Evolutionary conservation across 148 eudicot genomes (phyloP).

Genomic region (Amaranthus cruentus): DNA sequence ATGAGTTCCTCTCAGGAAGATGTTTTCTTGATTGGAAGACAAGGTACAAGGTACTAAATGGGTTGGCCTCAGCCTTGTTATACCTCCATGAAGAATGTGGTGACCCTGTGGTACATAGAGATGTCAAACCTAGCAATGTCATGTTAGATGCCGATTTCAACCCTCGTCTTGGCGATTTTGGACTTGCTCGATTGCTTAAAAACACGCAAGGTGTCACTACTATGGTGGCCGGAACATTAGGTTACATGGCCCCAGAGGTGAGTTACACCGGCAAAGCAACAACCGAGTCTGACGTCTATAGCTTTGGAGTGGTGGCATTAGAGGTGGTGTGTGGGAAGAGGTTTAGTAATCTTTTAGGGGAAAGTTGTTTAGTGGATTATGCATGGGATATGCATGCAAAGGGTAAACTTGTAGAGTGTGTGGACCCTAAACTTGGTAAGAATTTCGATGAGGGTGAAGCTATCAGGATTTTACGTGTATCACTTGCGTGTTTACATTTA

Average conservation of each 20-base stretch:
- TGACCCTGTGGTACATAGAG: conserved; percentile 60
- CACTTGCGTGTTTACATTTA: conserved; percentile 58
- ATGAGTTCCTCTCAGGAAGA: conserved; percentile 38
- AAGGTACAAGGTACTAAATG: conserved; percentile 41
- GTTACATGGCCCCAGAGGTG: conserved; percentile 80
- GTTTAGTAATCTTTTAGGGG: conserved; percentile 53
- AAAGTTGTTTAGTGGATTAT: conserved; percentile 47
- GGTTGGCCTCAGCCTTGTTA: conserved; percentile 51
- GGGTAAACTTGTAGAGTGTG: conserved; percentile 29
- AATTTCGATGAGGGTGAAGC: conserved; percentile 38
- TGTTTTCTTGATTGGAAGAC: conserved; percentile 36
- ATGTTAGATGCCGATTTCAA: conserved; percentile 58
- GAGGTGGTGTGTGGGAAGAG: conserved; percentile 66
- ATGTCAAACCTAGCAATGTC: conserved; percentile 72
- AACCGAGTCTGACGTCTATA: conserved; percentile 63
- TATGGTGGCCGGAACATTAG: conserved; percentile 69
- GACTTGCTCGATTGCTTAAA: conserved; percentile 54
- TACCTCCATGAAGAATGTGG: conserved; percentile 78
- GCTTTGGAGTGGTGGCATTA: conserved; percentile 67
- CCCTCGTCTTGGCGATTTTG: conserved; percentile 70
- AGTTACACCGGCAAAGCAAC: conserved; percentile 68
- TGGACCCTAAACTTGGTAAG: conserved; percentile 36
- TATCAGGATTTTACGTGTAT: conserved; percentile 31
- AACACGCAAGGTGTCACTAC: conserved; percentile 47
- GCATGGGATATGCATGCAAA: conserved; percentile 41